Percentiles rank a stretch among this genome's conserved stretches.
phyloP scores from a whole-genome alignment of 2,329 filamentous ascomycete species.

The Fusarium tuaranense region DNA sequence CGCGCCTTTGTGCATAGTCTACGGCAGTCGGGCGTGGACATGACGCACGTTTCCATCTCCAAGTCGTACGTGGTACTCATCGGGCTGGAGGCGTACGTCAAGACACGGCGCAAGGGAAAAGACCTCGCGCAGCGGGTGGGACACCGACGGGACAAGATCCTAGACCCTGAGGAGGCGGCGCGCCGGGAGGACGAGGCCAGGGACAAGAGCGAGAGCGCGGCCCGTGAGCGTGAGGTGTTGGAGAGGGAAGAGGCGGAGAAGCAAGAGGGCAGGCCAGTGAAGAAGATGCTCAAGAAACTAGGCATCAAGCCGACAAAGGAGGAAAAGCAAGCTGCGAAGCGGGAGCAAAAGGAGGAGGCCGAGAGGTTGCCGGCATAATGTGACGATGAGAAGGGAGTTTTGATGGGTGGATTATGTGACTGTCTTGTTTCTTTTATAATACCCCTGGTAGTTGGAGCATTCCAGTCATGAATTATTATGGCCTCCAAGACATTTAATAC shows the following conservation, averaged over 20 bases:
- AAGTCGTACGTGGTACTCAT: conserved; percentile 86
- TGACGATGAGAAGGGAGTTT: neutral
- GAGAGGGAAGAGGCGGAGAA: conserved; percentile 57
- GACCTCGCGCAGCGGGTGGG: conserved; percentile 61
- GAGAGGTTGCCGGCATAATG: conserved; percentile 17
- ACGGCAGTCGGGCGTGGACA: conserved; percentile 80
- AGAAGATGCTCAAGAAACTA: conserved; percentile 56
- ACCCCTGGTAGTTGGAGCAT: conserved; percentile 24
- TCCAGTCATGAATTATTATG: conserved; percentile 21
- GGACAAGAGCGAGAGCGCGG: conserved; percentile 71
- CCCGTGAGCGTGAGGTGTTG: conserved; percentile 61
- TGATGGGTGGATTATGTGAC: neutral
- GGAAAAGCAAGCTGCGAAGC: conserved; percentile 37
- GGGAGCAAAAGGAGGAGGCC: conserved; percentile 32
- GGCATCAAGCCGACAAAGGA: conserved; percentile 47
- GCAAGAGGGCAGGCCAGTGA: conserved; percentile 44
- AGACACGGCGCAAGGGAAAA: conserved; percentile 75
- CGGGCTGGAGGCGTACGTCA: conserved; percentile 83
- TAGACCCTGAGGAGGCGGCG: conserved; percentile 70
- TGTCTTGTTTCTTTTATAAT: conserved; percentile 26
- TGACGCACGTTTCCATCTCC: conserved; percentile 81
- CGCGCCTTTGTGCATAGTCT: conserved; percentile 82
- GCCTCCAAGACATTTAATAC: conserved; percentile 3
- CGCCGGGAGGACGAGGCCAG: conserved; percentile 68
- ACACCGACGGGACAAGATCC: conserved; percentile 67